Percentiles rank a stretch among this genome's conserved stretches.
Conservation (phyloP, 108 stramenopile species). For the Fistulifera pelliculosa region DNA sequence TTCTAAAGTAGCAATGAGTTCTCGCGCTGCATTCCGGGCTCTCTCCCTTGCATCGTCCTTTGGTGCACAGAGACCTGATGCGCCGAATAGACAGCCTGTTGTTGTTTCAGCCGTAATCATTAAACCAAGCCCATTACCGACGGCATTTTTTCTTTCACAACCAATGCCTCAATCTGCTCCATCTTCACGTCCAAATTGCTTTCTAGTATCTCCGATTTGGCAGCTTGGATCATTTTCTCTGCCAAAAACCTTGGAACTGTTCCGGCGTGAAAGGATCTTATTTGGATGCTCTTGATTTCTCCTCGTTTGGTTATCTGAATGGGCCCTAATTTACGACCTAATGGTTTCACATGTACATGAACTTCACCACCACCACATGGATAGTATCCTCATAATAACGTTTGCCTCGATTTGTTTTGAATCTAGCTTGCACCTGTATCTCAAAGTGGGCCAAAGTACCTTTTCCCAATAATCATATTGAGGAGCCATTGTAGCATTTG, state of each 20-base stretch:
- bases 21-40: constrained; percentile 35
- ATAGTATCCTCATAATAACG: constrained; percentile 30
- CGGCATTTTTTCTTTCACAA: constrained; percentile 27
- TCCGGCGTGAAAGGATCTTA: constrained; percentile 45
- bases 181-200: constrained; percentile 9
- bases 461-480: constrained; percentile 53
- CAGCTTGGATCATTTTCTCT: constrained; percentile 30
- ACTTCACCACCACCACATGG: constrained; percentile 44
- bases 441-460: constrained; percentile 33
- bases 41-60: constrained; percentile 22
- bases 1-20: constrained; percentile 28
- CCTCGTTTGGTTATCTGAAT: constrained; percentile 37
- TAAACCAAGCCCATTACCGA: constrained; percentile 47
- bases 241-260: constrained; percentile 31
- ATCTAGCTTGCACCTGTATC: constrained; percentile 6
- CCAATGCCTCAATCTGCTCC: constrained; percentile 3
- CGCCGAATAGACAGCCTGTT: constrained; percentile 37
- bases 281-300: constrained; percentile 15
- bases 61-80: constrained; percentile 36
- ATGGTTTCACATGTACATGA: constrained; percentile 14
- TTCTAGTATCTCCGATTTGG: constrained; percentile 11
- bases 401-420: constrained; percentile 5
- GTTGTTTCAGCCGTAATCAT: constrained; percentile 41
- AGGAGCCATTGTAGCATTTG: constrained; percentile 60
- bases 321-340: constrained; percentile 26